phyloP scores from a whole-genome alignment of 2,329 filamentous ascomycete genomes.

The Teratosphaeria nubilosa region DNA sequence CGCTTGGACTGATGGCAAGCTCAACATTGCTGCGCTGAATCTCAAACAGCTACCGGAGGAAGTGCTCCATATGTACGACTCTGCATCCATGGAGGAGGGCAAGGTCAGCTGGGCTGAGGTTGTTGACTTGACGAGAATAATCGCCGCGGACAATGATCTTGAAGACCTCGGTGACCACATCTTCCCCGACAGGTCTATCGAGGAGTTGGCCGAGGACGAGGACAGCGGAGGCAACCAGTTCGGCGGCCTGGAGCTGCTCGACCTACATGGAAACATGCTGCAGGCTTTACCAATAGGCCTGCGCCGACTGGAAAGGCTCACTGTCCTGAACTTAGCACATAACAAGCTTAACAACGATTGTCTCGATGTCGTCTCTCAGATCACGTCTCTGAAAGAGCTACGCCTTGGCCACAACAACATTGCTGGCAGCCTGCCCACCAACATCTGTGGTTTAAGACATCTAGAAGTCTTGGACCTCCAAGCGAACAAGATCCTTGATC shows the following conservation, averaged over 20 bases:
- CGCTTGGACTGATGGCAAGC: conserved; percentile 65
- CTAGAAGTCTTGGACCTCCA: conserved; percentile 76
- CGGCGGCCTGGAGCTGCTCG: conserved; percentile 66
- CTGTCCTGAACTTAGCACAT: conserved; percentile 65
- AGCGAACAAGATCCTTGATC: conserved; percentile 61
- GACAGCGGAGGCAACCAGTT: conserved; percentile 67
- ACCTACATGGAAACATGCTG: conserved; percentile 78
- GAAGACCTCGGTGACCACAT: conserved; percentile 60
- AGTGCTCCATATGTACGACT: conserved; percentile 83
- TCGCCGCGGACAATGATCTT: conserved; percentile 84
- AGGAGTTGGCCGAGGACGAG: conserved; percentile 51
- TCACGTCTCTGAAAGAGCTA: conserved; percentile 64
- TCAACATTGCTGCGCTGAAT: conserved; percentile 81
- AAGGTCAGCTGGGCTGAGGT: conserved; percentile 78
- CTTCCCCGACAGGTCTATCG: conserved; percentile 60
- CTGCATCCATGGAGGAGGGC: conserved; percentile 53
- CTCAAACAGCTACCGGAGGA: conserved; percentile 71
- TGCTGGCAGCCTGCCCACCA: conserved; percentile 54
- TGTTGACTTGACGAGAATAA: conserved; percentile 73
- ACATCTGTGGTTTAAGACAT: conserved; percentile 52
- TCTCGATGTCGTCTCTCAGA: conserved; percentile 63
- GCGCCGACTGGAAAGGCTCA: conserved; percentile 61
- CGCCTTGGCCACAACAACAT: conserved; percentile 71
- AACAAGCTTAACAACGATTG: conserved; percentile 68
- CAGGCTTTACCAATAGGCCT: conserved; percentile 64